A percentile compares a stretch with the other conserved stretches of the same genome.
Evolutionary conservation across 2,329 filamentous ascomycete species (phyloP).

Genomic region (Penicillium sp.): DNA sequence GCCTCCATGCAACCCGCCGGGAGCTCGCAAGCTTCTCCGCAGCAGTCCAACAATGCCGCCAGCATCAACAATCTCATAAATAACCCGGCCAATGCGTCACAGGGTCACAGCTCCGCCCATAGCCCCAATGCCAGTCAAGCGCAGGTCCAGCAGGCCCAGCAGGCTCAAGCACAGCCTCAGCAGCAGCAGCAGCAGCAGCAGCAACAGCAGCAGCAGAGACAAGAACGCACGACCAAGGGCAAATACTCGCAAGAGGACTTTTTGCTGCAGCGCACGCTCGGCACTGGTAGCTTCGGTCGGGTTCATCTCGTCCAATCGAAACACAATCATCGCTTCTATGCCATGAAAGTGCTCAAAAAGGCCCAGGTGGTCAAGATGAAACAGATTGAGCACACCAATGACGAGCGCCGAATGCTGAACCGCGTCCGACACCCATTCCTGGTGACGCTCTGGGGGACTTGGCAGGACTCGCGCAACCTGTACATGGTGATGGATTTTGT

Average conservation of each 20-base stretch:
- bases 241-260: constrained; percentile 97
- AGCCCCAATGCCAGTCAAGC: constrained; percentile 26
- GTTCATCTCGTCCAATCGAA: constrained; percentile 97
- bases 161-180: constrained; percentile 10
- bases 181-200: constrained; percentile 17
- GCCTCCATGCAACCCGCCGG: constrained; percentile 44
- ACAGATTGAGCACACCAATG: constrained; percentile 98
- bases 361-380: constrained; percentile 99
- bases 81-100: constrained; percentile 49
- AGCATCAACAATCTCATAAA: constrained; percentile 86
- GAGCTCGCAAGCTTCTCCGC: constrained; percentile 48
- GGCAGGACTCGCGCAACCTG: constrained; percentile 90
- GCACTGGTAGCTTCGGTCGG: constrained; percentile 94
- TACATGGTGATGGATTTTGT: constrained; percentile 99
- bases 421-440: constrained; percentile 98
- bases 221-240: constrained; percentile 78
- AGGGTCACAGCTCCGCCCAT: constrained; percentile 15
- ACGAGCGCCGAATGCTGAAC: constrained; percentile 92
- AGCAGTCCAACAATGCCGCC: constrained; percentile 68
- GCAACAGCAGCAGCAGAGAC: constrained; percentile 6
- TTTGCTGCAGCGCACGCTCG: constrained; percentile 83
- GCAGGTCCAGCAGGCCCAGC: constrained; percentile 15
- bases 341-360: constrained; percentile 98
- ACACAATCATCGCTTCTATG: constrained; percentile 97
- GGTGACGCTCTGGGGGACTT: constrained; percentile 97